phyloP scores from a whole-genome alignment of 371 early-diverging fungal species.

The Gilbertella persicaria region DNA sequence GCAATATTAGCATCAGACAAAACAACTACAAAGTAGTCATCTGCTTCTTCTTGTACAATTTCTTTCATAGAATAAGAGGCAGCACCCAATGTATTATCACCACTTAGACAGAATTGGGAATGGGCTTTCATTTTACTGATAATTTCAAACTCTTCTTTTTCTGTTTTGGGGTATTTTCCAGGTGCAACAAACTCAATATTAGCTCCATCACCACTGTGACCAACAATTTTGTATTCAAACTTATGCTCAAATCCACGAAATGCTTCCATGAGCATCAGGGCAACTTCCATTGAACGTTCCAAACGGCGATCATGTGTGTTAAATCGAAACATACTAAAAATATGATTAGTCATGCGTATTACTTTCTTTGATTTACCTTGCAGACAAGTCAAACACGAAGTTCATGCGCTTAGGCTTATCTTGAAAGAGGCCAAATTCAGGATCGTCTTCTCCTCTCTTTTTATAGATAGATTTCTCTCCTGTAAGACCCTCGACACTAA shows the following conservation, averaged over 20 bases:
- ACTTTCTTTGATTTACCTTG: slow-evolving; percentile 32
- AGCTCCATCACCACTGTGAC: slow-evolving; percentile 81
- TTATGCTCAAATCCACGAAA: slow-evolving; percentile 84
- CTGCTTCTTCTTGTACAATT: slow-evolving; percentile 73
- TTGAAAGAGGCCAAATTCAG: slow-evolving; percentile 66
- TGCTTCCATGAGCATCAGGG: slow-evolving; percentile 83
- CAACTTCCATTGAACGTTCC: slow-evolving; percentile 72
- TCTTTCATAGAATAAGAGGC: slow-evolving; percentile 71
- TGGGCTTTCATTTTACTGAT: slow-evolving; percentile 67
- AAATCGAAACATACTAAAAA: slow-evolving; percentile 70
- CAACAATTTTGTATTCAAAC: slow-evolving; percentile 75
- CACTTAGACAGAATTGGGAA: slow-evolving; percentile 71
- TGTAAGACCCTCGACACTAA: slow-evolving; percentile 72
- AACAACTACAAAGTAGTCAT: slow-evolving; percentile 80
- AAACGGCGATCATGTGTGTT: slow-evolving; percentile 73
- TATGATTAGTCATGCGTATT: not conserved
- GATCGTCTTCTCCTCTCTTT: slow-evolving; percentile 78
- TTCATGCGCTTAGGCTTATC: slow-evolving; percentile 79
- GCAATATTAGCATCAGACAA: slow-evolving; percentile 86
- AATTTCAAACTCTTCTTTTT: slow-evolving; percentile 75
- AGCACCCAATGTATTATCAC: slow-evolving; percentile 79
- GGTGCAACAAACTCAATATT: slow-evolving; percentile 73
- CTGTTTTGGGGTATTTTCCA: slow-evolving; percentile 72
- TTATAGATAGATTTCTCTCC: slow-evolving; percentile 83
- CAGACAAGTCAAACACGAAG: slow-evolving; percentile 82